Evolutionary conservation across 768 basidiomycete genomes (phyloP).

Genomic region (Phlebiopsis flavidoalba): DNA sequence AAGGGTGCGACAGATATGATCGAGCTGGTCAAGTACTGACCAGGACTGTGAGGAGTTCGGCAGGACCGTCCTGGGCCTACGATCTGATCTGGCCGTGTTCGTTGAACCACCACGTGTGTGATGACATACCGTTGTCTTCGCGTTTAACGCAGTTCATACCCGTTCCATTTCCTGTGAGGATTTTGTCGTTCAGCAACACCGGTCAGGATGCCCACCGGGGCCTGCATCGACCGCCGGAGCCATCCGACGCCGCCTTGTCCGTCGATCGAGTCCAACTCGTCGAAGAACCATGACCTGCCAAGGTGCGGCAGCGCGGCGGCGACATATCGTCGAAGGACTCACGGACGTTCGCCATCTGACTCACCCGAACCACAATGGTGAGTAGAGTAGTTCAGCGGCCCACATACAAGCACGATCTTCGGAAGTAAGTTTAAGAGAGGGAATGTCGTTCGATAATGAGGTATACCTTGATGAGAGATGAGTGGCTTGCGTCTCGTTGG

Average conservation of each 20-base stretch:
- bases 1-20: too few relatives aligned
- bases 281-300: slow-evolving; percentile 99
- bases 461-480: slow-evolving; percentile 84
- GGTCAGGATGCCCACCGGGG: slow-evolving; percentile 95
- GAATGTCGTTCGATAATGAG: not conserved
- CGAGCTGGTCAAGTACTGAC: slow-evolving; percentile 98
- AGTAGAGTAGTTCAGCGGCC: slow-evolving; percentile 93
- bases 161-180: slow-evolving; percentile 98
- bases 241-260: slow-evolving; percentile 93
- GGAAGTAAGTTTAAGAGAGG: not conserved
- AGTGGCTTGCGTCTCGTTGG: slow-evolving; percentile 99
- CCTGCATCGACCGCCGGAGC: slow-evolving; percentile 83
- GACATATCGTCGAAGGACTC: slow-evolving; percentile 99
- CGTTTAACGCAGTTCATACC: slow-evolving; percentile 98
- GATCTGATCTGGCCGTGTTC: slow-evolving; percentile 94
- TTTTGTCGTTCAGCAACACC: slow-evolving; percentile 96
- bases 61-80: too few relatives aligned
- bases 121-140: slow-evolving; percentile 99
- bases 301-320: slow-evolving; percentile 97
- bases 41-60: slow-evolving; percentile 93
- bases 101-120: slow-evolving; percentile 96
- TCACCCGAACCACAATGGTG: slow-evolving; percentile 99
- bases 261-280: slow-evolving; percentile 99
- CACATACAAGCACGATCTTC: slow-evolving; percentile 29
- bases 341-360: slow-evolving; percentile 98